Evolutionary conservation across 73 alveolate species (phyloP).

Genomic region (Breviolum minutum): DNA sequence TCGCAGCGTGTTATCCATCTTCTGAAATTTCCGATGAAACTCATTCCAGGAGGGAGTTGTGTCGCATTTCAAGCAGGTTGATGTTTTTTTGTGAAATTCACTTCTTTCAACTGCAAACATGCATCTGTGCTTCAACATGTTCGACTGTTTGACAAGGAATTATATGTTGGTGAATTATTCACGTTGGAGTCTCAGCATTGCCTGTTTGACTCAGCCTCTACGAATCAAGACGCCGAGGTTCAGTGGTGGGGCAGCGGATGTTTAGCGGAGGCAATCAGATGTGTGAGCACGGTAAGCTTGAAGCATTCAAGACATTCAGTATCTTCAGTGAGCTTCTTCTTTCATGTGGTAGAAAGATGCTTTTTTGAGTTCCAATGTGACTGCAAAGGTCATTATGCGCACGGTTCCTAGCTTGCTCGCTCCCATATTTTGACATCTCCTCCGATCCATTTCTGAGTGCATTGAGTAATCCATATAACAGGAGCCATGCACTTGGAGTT

Average conservation of each 20-base stretch:
- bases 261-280: slow-evolving; percentile 45
- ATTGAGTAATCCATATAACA: too few species aligned
- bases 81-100: too few species aligned
- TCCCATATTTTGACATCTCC: background rate
- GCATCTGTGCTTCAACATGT: too few species aligned
- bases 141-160: background rate
- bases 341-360: too few species aligned
- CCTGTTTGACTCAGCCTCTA: background rate
- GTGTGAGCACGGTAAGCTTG: background rate
- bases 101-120: too few species aligned
- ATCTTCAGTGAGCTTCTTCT: too few species aligned
- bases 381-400: slow-evolving; percentile 44
- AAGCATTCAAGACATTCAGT: too few species aligned
- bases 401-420: background rate
- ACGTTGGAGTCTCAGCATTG: slow-evolving; percentile 1
- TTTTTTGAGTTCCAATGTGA: background rate
- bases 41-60: background rate
- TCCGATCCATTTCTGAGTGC: too few species aligned
- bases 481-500: background rate
- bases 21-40: background rate
- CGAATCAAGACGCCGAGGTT: background rate
- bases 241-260: slow-evolving; percentile 81
- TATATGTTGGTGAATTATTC: slow-evolving; percentile 49
- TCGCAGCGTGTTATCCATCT: background rate
- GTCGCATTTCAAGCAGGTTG: too few species aligned